phyloP scores from a whole-genome alignment of 306 rosid species.

The Aeschynomene evenia region DNA sequence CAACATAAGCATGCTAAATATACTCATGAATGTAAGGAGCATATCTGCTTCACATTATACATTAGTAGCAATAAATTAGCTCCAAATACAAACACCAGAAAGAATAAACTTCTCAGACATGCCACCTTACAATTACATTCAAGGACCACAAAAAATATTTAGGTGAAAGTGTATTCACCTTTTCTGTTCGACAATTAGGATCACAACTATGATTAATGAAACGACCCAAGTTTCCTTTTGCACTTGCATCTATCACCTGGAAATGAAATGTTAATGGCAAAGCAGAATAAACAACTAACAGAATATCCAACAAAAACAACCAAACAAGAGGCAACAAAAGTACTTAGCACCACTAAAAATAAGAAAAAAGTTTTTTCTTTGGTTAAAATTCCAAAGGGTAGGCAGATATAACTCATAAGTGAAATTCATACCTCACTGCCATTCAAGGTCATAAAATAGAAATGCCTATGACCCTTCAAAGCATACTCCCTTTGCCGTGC shows the following conservation, averaged over 20 bases:
- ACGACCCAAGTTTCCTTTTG: conserved; percentile 98
- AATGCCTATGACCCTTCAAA: conserved; percentile 89
- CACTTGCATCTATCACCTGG: conserved; percentile 98
- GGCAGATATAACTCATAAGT: background rate
- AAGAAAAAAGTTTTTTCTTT: background rate
- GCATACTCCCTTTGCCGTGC: conserved; percentile 95
- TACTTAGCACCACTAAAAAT: background rate
- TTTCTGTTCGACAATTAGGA: conserved; percentile 96
- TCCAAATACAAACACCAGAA: background rate
- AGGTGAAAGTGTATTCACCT: conserved; percentile 50
- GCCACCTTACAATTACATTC: background rate
- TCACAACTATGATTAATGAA: conserved; percentile 98
- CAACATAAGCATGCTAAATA: background rate
- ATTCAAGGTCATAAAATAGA: conserved; percentile 98
- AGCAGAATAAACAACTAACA: background rate
- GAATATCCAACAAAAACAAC: background rate
- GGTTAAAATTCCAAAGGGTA: background rate
- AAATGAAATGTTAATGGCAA: conserved; percentile 31
- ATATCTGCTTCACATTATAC: background rate
- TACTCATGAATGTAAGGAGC: background rate
- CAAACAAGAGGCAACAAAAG: background rate
- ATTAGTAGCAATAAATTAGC: conserved; percentile 11
- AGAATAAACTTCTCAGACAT: background rate
- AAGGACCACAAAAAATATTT: background rate
- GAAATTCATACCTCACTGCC: conserved; percentile 78